A percentile compares a stretch with the other conserved stretches of the same genome.
These are phyloP conservation scores for Penicillium nucicola DNA, from an alignment of 495 filamentous ascomycete genomes.

Conservation along the genomic window DNA sequence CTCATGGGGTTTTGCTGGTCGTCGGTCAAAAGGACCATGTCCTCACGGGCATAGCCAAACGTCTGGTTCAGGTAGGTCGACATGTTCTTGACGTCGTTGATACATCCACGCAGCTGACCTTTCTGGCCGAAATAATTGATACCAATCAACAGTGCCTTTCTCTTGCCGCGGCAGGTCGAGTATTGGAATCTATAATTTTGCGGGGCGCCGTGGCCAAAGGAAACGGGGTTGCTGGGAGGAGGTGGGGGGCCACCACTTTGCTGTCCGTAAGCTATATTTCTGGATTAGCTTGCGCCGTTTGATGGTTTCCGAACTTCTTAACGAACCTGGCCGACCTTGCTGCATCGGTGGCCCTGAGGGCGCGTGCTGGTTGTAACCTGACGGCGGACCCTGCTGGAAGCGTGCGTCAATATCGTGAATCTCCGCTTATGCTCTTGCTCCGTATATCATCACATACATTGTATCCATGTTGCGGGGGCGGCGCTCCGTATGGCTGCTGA, in stretches of 20 bases:
- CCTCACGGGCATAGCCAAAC: constrained; percentile 91
- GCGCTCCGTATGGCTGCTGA: constrained; percentile 37
- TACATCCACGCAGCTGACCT: constrained; percentile 89
- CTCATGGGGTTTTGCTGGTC: constrained; percentile 97
- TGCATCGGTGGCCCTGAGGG: constrained; percentile 36
- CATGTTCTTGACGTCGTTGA: constrained; percentile 99
- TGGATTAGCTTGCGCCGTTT: neutral
- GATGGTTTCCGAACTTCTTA: neutral
- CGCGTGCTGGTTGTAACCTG: constrained; percentile 33
- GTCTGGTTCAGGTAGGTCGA: constrained; percentile 84
- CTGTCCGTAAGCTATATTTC: constrained; percentile 18
- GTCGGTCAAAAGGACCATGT: constrained; percentile 97
- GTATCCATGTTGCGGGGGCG: constrained; percentile 42
- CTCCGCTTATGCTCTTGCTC: too few relatives aligned
- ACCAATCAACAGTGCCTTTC: constrained; percentile 92
- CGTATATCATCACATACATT: constrained; percentile 25
- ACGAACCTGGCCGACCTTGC: constrained; percentile 38
- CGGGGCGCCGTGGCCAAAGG: constrained; percentile 78
- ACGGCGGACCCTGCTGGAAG: constrained; percentile 21
- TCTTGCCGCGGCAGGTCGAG: constrained; percentile 83
- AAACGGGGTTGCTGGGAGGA: constrained; percentile 42
- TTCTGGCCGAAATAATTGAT: constrained; percentile 97
- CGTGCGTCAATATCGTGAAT: constrained; percentile 11
- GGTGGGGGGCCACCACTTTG: constrained; percentile 36
- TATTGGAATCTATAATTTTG: constrained; percentile 82